Conservation (phyloP, 2,329 filamentous ascomycete genomes). For the Alternaria sp. region DNA sequence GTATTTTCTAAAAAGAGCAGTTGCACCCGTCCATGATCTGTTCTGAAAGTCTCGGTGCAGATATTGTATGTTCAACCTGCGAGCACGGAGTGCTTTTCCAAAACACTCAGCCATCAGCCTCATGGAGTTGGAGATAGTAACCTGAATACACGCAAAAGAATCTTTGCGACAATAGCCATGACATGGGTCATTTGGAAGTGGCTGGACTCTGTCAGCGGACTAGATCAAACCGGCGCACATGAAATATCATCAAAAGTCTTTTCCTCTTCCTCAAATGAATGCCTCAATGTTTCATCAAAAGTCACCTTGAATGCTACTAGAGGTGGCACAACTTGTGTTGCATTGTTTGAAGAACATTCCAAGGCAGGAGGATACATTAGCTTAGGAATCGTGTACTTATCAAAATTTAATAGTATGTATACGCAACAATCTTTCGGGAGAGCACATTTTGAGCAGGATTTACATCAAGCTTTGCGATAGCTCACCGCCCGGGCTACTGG, state of each 20-base stretch:
- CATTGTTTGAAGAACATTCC: not conserved
- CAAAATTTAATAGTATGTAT: too few relatives aligned
- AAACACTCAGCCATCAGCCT: not conserved
- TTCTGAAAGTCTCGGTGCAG: not conserved
- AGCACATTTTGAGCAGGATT: too few relatives aligned
- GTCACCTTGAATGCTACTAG: not conserved
- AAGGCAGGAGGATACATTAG: accelerated
- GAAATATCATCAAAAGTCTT: too few relatives aligned
- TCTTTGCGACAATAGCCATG: not conserved
- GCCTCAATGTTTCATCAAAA: accelerated
- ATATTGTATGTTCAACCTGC: not conserved
- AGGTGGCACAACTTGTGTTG: not conserved
- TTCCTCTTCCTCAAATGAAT: accelerated
- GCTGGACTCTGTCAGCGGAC: too few relatives aligned
- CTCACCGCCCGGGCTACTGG: too few relatives aligned
- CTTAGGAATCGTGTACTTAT: not conserved
- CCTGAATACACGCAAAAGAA: not conserved
- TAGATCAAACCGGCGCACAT: too few relatives aligned
- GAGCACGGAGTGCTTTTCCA: not conserved
- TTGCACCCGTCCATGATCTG: not conserved
- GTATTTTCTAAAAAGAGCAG: accelerated
- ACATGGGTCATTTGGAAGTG: not conserved
- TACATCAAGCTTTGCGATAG: too few relatives aligned
- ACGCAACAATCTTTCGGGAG: too few relatives aligned
- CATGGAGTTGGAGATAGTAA: not conserved